Percentiles rank a stretch among this genome's conserved stretches.
Conservation (phyloP, 1,139 yeast species). For the Spencermartinsiella ligniputridi region DNA sequence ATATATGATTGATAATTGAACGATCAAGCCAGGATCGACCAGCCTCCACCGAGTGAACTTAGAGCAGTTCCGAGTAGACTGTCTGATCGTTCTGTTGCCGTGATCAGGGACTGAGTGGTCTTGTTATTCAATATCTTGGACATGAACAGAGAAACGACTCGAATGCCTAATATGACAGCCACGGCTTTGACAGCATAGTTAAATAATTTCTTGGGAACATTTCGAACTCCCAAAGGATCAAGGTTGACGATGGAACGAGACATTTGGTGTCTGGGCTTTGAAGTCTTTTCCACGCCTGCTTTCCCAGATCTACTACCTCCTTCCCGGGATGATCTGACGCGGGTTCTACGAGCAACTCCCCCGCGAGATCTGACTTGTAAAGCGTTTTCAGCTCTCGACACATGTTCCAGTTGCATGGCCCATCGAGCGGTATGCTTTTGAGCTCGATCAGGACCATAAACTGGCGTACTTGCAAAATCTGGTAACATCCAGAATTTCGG, state of each 20-base stretch:
- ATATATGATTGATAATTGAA: not conserved
- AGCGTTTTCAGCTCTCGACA: constrained; percentile 23
- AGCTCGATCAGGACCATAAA: constrained; percentile 17
- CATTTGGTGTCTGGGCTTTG: constrained; percentile 10
- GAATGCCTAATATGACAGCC: constrained; percentile 19
- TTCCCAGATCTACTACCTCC: not conserved
- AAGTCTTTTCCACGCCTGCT: not conserved
- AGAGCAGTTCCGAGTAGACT: constrained; percentile 13
- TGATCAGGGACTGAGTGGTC: constrained; percentile 1
- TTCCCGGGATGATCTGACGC: not conserved
- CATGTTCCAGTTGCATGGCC: constrained; percentile 28
- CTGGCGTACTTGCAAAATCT: constrained; percentile 3
- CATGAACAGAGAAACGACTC: not conserved
- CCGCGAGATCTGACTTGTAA: constrained; percentile 7
- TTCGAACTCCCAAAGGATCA: constrained; percentile 26
- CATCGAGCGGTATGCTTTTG: constrained; percentile 26
- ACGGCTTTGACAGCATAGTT: constrained; percentile 20
- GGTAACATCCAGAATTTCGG: constrained; percentile 8
- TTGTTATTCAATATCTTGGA: not conserved
- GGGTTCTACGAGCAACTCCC: not conserved
- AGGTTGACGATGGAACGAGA: constrained; percentile 24
- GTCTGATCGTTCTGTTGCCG: constrained; percentile 4
- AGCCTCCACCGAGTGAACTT: constrained; percentile 22
- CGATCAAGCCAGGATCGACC: constrained; percentile 16
- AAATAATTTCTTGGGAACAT: constrained; percentile 11